Conservation (phyloP, 2,329 filamentous ascomycete species). For the Tolypocladium ovalisporum region DNA sequence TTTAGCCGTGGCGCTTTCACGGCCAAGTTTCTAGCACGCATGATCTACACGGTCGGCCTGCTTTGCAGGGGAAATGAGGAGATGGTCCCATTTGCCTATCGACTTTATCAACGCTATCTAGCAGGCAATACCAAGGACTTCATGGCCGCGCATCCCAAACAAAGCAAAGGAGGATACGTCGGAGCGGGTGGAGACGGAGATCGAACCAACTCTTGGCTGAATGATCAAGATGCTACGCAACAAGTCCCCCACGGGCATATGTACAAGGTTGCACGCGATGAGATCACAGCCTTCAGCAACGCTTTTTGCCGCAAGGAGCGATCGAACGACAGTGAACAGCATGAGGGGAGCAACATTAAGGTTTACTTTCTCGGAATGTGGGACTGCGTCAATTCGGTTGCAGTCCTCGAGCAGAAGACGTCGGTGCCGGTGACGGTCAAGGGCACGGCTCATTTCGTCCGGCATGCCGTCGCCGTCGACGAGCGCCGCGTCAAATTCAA, state of each 20-base stretch:
- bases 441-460: conserved; percentile 32
- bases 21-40: conserved; percentile 39
- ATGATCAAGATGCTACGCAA: background rate
- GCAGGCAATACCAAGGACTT: conserved; percentile 25
- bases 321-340: background rate
- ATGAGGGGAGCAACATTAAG: conserved; percentile 25
- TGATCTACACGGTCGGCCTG: conserved; percentile 37
- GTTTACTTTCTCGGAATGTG: conserved; percentile 45
- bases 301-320: conserved; percentile 33
- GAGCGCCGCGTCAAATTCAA: conserved; percentile 46
- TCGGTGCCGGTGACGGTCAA: conserved; percentile 24
- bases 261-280: conserved; percentile 14
- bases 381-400: conserved; percentile 42
- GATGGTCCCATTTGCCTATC: conserved; percentile 39
- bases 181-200: too few species aligned
- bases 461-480: conserved; percentile 42
- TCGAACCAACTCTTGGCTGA: background rate
- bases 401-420: conserved; percentile 26
- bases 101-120: conserved; percentile 29
- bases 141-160: conserved; percentile 6
- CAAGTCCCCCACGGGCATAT: background rate
- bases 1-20: conserved; percentile 42
- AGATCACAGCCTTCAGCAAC: conserved; percentile 32
- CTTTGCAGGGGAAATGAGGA: conserved; percentile 41
- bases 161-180: background rate